Conservation (phyloP, 164 flowering plant species). For the Chimonanthus praecox region DNA sequence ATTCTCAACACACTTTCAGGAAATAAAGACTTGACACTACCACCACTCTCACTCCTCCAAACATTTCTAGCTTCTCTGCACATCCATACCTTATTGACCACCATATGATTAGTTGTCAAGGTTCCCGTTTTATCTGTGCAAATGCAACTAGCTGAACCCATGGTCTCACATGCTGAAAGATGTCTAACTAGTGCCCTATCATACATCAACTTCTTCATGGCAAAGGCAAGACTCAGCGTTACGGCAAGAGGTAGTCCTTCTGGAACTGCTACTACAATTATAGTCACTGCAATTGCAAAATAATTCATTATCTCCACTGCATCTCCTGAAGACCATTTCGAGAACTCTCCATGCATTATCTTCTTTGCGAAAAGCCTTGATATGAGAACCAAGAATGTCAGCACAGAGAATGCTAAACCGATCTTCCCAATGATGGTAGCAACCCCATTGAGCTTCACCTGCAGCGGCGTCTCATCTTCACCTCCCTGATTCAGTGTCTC, state of each 20-base stretch:
- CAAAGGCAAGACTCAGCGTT: constrained; percentile 51
- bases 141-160: constrained; percentile 27
- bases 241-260: constrained; percentile 53
- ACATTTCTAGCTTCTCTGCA: constrained; percentile 23
- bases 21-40: constrained; percentile 11
- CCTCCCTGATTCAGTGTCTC: constrained; percentile 42
- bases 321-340: constrained; percentile 33
- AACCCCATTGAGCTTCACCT: constrained; percentile 50
- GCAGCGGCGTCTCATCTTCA: constrained; percentile 51
- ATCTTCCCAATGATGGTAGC: constrained; percentile 49
- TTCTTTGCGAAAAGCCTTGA: constrained; percentile 32
- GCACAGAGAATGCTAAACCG: constrained; percentile 34
- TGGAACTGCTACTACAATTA: constrained; percentile 52
- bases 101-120: constrained; percentile 51
- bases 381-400: constrained; percentile 33
- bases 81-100: constrained; percentile 31
- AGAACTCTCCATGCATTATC: constrained; percentile 19
- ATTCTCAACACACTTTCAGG: constrained; percentile 20
- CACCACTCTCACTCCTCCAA: constrained; percentile 5
- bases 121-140: constrained; percentile 62
- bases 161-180: too few relatives aligned
- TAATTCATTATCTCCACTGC: constrained; percentile 34
- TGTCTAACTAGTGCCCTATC: constrained; percentile 37
- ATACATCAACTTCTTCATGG: constrained; percentile 48
- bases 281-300: constrained; percentile 48